phyloP scores from a whole-genome alignment of 2,329 filamentous ascomycete genomes.

The Endocalyx cinctus region DNA sequence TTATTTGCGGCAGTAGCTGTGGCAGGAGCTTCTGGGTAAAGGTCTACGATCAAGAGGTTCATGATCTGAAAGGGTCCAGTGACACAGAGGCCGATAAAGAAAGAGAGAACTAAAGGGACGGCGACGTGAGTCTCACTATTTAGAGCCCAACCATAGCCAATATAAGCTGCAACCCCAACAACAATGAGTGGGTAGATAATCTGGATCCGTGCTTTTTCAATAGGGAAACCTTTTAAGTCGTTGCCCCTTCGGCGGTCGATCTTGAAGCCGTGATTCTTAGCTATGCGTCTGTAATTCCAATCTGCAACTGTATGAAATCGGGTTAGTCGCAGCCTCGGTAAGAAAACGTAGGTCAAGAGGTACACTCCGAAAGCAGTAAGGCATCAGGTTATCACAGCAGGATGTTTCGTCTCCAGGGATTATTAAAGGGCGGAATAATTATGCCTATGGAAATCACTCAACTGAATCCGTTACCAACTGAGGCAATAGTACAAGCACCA shows the following conservation, averaged over 20 bases:
- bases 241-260: conserved; percentile 56
- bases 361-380: no score
- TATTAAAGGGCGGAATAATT: no score
- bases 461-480: conserved; percentile 52
- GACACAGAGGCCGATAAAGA: conserved; percentile 52
- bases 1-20: conserved; percentile 63
- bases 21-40: conserved; percentile 56
- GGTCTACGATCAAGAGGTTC: conserved; percentile 59
- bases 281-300: conserved; percentile 68
- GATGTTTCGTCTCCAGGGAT: no score
- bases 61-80: conserved; percentile 61
- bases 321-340: no score
- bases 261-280: conserved; percentile 54
- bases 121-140: conserved; percentile 47
- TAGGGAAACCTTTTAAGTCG: conserved; percentile 47
- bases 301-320: no score
- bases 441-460: no score
- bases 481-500: conserved; percentile 42
- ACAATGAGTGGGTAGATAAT: conserved; percentile 50
- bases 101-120: conserved; percentile 50
- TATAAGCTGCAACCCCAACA: conserved; percentile 47
- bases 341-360: no score
- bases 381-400: no score
- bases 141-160: conserved; percentile 55
- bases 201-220: conserved; percentile 51